These are phyloP conservation scores for Globisporangium sylvaticum DNA, from an alignment of 352 stramenopile genomes.

Conservation along the genomic window DNA sequence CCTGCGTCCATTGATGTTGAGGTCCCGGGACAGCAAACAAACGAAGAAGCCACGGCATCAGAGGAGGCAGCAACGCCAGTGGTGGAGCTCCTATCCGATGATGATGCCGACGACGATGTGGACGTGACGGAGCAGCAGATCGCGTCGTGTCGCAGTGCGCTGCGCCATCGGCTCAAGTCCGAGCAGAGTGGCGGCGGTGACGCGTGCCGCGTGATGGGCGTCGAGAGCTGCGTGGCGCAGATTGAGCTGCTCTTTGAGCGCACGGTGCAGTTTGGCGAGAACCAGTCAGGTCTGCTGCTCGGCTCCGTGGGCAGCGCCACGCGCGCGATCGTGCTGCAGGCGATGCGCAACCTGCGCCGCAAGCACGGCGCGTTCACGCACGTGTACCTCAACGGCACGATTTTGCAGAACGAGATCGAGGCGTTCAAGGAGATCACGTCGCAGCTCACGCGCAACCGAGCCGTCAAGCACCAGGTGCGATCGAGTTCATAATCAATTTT, in stretches of 20 bases:
- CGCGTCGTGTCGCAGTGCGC: constrained; percentile 28
- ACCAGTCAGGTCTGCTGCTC: constrained; percentile 74
- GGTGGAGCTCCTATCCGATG: neutral
- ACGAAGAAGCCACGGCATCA: neutral
- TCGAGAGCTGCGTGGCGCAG: constrained; percentile 24
- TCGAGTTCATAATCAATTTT: neutral
- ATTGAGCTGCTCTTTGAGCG: constrained; percentile 64
- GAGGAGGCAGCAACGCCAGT: neutral
- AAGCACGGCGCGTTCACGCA: constrained; percentile 41
- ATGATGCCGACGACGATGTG: neutral
- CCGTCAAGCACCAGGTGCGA: constrained; percentile 57
- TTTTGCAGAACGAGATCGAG: constrained; percentile 81
- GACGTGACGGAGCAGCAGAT: constrained; percentile 25
- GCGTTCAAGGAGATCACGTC: constrained; percentile 80
- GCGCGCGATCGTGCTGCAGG: constrained; percentile 45
- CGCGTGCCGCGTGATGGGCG: constrained; percentile 15
- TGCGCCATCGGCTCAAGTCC: constrained; percentile 37
- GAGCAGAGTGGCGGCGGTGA: constrained; percentile 13
- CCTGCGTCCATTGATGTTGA: neutral
- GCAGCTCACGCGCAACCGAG: constrained; percentile 50
- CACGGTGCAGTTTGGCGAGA: constrained; percentile 66
- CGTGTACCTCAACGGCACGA: constrained; percentile 75
- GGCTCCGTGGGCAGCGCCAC: constrained; percentile 45
- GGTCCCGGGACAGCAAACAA: constrained; percentile 18
- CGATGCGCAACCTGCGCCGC: constrained; percentile 44